phyloP scores from a whole-genome alignment of 192 early-diverging fungal species.

The Coemansia sp. region DNA sequence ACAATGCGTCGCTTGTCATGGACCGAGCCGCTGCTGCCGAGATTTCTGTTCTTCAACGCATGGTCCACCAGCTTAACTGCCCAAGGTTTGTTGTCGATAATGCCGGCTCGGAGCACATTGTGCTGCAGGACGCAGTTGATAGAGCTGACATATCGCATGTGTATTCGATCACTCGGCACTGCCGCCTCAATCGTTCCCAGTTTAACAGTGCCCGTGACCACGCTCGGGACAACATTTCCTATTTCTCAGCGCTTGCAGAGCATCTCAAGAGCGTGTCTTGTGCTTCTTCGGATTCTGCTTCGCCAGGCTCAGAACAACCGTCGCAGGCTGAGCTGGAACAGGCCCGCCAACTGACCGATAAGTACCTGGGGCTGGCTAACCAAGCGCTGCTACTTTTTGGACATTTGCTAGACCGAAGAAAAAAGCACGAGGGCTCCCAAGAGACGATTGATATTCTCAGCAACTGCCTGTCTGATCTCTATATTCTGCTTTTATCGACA shows the following conservation, averaged over 20 bases:
- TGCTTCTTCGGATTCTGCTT: neutral
- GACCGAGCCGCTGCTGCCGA: constrained; percentile 17
- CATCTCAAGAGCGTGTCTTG: neutral
- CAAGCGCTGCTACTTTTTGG: constrained; percentile 25
- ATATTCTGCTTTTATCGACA: constrained; percentile 24
- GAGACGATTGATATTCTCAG: constrained; percentile 16
- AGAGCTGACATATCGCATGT: neutral
- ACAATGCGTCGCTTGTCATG: constrained; percentile 12
- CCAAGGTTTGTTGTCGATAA: constrained; percentile 36
- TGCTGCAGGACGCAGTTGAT: constrained; percentile 22
- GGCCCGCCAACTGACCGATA: constrained; percentile 9
- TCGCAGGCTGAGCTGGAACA: neutral
- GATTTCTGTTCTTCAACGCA: constrained; percentile 17
- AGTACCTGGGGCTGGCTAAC: constrained; percentile 28
- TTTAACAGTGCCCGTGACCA: constrained; percentile 47
- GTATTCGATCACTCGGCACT: constrained; percentile 41
- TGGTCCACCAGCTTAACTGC: constrained; percentile 38
- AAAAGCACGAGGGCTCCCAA: constrained; percentile 23
- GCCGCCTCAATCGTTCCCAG: constrained; percentile 34
- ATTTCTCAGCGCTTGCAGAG: constrained; percentile 16
- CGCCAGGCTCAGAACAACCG: neutral
- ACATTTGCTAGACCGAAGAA: constrained; percentile 34
- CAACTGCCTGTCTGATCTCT: constrained; percentile 39
- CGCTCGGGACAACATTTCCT: constrained; percentile 41
- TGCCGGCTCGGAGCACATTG: constrained; percentile 31